These are phyloP conservation scores for Cucurbita argyrosperma DNA, from an alignment of 306 rosid species.

Conservation along the genomic window DNA sequence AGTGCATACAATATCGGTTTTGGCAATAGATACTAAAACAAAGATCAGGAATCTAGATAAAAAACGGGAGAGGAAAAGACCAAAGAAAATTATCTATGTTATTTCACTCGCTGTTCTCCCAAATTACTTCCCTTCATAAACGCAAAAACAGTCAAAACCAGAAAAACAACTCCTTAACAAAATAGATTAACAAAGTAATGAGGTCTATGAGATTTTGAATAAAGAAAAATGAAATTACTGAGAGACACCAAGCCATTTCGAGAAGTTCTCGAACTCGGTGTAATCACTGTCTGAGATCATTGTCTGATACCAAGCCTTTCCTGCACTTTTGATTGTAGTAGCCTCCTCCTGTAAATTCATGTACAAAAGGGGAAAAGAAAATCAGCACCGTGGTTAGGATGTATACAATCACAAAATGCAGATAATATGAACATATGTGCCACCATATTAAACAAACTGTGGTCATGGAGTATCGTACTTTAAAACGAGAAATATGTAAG, in stretches of 20 bases:
- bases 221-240: constrained; percentile 14
- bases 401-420: background rate
- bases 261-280: constrained; percentile 26
- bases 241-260: constrained; percentile 23
- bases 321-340: constrained; percentile 17
- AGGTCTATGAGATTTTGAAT: constrained; percentile 1
- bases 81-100: background rate
- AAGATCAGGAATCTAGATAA: background rate
- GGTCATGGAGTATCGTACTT: background rate
- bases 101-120: background rate
- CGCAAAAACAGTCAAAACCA: background rate
- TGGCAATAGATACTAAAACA: background rate
- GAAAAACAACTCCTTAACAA: background rate
- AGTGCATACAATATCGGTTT: background rate
- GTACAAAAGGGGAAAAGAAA: background rate
- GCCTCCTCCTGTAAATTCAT: constrained; percentile 17
- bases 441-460: background rate
- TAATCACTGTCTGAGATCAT: constrained; percentile 33
- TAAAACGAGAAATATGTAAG: background rate
- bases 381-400: background rate
- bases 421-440: background rate
- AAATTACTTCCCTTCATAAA: background rate
- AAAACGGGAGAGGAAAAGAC: background rate
- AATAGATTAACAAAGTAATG: constrained; percentile 4
- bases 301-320: constrained; percentile 24